A percentile compares a stretch with the other conserved stretches of the same genome.
phyloP scores from a whole-genome alignment of 805 yeast species.

The Vanderwaltozyma yarrowii region DNA sequence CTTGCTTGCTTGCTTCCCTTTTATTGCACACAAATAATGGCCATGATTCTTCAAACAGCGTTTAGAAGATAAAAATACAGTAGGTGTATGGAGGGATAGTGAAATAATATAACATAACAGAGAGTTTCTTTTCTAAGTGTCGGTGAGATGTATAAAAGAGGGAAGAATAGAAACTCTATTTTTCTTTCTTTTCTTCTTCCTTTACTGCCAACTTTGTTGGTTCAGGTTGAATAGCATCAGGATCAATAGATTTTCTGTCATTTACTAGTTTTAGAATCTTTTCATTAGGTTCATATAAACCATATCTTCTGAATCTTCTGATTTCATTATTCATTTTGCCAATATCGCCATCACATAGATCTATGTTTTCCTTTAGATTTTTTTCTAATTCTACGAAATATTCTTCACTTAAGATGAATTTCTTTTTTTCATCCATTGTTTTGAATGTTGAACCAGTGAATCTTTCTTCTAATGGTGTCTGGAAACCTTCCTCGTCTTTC shows the following conservation, averaged over 20 bases:
- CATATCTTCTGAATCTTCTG: conserved; percentile 57
- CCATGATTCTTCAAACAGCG: too few species aligned
- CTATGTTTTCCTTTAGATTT: conserved; percentile 33
- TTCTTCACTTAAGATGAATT: conserved; percentile 47
- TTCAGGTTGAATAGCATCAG: not conserved
- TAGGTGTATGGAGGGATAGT: too few species aligned
- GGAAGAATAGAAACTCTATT: not conserved
- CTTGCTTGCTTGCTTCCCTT: too few species aligned
- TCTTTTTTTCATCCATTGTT: conserved; percentile 32
- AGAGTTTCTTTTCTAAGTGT: too few species aligned
- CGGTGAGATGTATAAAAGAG: not conserved
- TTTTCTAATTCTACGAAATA: conserved; percentile 43
- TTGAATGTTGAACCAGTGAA: conserved; percentile 29
- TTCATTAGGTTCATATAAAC: conserved; percentile 45
- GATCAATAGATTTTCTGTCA: conserved; percentile 19
- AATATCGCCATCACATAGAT: conserved; percentile 28
- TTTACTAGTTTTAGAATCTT: conserved; percentile 18
- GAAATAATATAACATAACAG: too few species aligned
- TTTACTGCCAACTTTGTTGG: conserved; percentile 5
- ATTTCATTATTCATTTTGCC: conserved; percentile 33
- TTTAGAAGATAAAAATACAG: too few species aligned
- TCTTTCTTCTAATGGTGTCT: conserved; percentile 41
- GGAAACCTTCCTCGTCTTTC: conserved; percentile 76
- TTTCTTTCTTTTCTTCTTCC: conserved; percentile 6
- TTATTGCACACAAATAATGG: too few species aligned